These are phyloP conservation scores for Achaetomiella virescens DNA, from an alignment of 495 filamentous ascomycete species.

Conservation along the genomic window DNA sequence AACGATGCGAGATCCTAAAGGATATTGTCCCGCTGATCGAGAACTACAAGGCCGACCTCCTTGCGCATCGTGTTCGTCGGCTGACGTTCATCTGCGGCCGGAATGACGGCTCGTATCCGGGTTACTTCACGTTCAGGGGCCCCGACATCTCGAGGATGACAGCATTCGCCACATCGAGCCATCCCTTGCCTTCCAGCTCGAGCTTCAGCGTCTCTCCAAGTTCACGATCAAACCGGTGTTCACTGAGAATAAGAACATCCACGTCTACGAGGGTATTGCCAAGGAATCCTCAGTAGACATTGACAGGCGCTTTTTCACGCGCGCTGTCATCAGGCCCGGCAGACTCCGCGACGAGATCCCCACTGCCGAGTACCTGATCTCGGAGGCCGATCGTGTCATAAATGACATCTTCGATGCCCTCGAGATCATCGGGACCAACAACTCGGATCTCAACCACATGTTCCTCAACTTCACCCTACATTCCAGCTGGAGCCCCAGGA, in stretches of 20 bases:
- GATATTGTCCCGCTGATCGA: slow-evolving; percentile 70
- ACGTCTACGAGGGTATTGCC: slow-evolving; percentile 94
- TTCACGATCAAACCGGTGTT: slow-evolving; percentile 98
- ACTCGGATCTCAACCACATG: slow-evolving; percentile 99
- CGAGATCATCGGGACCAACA: slow-evolving; percentile 98
- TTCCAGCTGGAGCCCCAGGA: slow-evolving; percentile 87
- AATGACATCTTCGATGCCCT: slow-evolving; percentile 96
- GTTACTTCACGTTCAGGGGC: slow-evolving; percentile 96
- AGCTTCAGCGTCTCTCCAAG: slow-evolving; percentile 86
- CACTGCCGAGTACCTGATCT: slow-evolving; percentile 95
- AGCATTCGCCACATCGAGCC: slow-evolving; percentile 97
- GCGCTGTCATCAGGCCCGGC: slow-evolving; percentile 86
- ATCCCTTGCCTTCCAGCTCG: slow-evolving; percentile 94
- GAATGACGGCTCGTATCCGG: slow-evolving; percentile 89
- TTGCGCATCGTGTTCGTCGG: slow-evolving; percentile 73
- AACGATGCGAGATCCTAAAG: slow-evolving; percentile 75
- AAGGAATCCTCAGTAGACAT: slow-evolving; percentile 68
- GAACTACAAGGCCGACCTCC: slow-evolving; percentile 77
- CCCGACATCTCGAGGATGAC: slow-evolving; percentile 83
- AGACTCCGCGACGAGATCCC: slow-evolving; percentile 94
- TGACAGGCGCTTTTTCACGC: slow-evolving; percentile 97
- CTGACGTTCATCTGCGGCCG: slow-evolving; percentile 95
- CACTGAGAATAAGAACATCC: slow-evolving; percentile 97
- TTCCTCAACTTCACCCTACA: slow-evolving; percentile 97
- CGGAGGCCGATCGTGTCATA: slow-evolving; percentile 91